Base-by-base conservation (phyloP, 352 stramenopile genomes). In the Paralagenidium karlingii region DNA sequence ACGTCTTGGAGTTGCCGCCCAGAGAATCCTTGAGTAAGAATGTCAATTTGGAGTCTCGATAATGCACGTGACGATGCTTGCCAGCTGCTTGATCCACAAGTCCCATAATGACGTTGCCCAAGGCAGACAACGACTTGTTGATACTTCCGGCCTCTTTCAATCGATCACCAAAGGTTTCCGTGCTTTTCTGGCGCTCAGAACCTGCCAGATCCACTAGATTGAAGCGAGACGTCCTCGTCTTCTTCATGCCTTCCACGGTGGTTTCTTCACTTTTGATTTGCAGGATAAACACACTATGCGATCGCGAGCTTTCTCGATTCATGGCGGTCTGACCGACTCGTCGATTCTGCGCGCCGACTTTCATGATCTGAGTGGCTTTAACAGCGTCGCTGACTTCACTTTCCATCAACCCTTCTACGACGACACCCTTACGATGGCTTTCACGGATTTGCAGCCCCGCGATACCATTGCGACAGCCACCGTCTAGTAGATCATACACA, bases 161-260 rank as follows among this genome's bases (percentile, higher is more conserved):
- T 25, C 92, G 81, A 30, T 97, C 85, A 9, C 94, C 95, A 10
- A 76, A 94, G 7, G 94, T 86, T 32, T 96, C 93, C 4, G 95
- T 98, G 53, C 88, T 94, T 13, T 86, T 80, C 45, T 98, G 93
- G 37, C 92, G 95, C 63, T 99, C 95, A 3, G 88, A 98, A 10
- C 96, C 96, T 11, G 96, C 96, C 27, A 99, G 64, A 69, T 99
- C 96, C 13, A 99, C 95, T 20, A 99, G 66, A 53, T 98, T 98
- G 22, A 99, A 86, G 5, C 92, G 91, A 5, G 92, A 97, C 7
- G 60, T 64, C 4, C 76, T 67, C 18, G 65, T 82, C 38, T 78
- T 80, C 8, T 67, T 82, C 34, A 76, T 47, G 13, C 73, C 74
- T 41, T 81, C 62, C 1, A 55, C 16, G 0, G 56, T 70, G 8